Conservation (phyloP, 1,139 yeast genomes). For the Scheffersomyces cryptocercus region DNA sequence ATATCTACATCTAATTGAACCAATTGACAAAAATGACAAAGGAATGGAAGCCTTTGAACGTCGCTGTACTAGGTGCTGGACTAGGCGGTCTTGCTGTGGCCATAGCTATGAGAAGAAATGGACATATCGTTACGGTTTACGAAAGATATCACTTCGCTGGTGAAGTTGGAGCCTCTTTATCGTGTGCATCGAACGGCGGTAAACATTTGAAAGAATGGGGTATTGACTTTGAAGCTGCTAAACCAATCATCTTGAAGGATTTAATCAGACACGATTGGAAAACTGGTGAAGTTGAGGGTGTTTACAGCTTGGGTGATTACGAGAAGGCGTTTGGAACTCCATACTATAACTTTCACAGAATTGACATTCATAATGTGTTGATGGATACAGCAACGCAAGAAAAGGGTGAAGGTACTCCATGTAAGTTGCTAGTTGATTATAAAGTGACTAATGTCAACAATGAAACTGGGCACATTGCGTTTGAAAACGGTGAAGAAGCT, state of each 20-base stretch:
- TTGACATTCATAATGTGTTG: conserved; percentile 23
- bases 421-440: conserved; percentile 15
- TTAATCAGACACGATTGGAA: conserved; percentile 16
- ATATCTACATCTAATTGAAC: not conserved
- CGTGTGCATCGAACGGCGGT: conserved; percentile 23
- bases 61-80: conserved; percentile 19
- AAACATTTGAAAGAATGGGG: conserved; percentile 18
- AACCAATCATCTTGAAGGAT: conserved; percentile 18
- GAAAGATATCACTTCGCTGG: conserved; percentile 21
- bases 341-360: conserved; percentile 20
- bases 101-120: conserved; percentile 15
- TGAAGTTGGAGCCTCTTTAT: conserved; percentile 23
- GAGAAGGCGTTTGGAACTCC: conserved; percentile 21
- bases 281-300: conserved; percentile 14
- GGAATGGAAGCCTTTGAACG: conserved; percentile 10
- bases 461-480: conserved; percentile 12
- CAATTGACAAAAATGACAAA: not conserved
- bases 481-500: conserved; percentile 16
- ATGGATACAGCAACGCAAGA: conserved; percentile 14
- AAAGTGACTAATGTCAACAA: conserved; percentile 16
- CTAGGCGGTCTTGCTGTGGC: conserved; percentile 18
- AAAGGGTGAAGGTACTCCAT: conserved; percentile 16
- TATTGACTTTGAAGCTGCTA: conserved; percentile 13
- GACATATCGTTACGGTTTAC: conserved; percentile 17
- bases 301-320: conserved; percentile 24